phyloP scores from a whole-genome alignment of 2,329 filamentous ascomycete genomes.

The Trichoderma gracile region DNA sequence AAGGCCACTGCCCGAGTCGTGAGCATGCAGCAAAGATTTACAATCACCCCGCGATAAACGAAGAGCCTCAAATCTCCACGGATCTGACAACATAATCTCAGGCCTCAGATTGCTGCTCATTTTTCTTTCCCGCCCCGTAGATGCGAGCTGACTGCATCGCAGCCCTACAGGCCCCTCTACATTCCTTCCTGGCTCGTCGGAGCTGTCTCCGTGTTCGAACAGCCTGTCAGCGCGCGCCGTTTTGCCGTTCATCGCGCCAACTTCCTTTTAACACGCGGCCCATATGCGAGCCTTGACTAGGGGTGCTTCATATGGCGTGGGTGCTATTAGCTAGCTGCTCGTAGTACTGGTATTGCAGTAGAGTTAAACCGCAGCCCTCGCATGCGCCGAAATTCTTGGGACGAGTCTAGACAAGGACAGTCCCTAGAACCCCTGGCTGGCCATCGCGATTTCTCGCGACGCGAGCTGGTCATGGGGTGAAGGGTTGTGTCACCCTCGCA shows the following conservation, averaged over 20 bases:
- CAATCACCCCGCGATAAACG: too few relatives aligned
- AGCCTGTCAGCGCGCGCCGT: background rate
- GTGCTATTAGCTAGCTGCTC: background rate
- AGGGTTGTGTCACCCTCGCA: background rate
- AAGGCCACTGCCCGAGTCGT: background rate
- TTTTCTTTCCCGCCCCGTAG: too few relatives aligned
- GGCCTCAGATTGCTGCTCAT: too few relatives aligned
- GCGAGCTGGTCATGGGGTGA: background rate
- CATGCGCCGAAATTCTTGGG: background rate
- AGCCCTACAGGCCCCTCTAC: background rate
- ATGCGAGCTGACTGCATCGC: background rate
- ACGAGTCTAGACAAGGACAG: background rate
- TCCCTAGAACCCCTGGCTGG: background rate
- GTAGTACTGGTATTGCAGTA: background rate
- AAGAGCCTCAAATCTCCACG: too few relatives aligned
- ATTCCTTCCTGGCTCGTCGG: background rate
- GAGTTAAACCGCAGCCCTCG: background rate
- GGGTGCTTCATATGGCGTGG: too few relatives aligned
- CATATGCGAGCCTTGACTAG: too few relatives aligned
- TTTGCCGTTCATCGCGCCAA: background rate
- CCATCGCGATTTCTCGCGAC: slow-evolving; percentile 8
- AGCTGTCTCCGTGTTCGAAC: background rate
- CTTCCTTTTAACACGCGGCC: background rate
- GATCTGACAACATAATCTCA: too few relatives aligned
- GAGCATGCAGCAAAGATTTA: too few relatives aligned